Evolutionary conservation across 2,329 filamentous ascomycete genomes (phyloP), one percentile per base, ranked within the genome.

Genomic region (Aureobasidium sp.): DNA sequence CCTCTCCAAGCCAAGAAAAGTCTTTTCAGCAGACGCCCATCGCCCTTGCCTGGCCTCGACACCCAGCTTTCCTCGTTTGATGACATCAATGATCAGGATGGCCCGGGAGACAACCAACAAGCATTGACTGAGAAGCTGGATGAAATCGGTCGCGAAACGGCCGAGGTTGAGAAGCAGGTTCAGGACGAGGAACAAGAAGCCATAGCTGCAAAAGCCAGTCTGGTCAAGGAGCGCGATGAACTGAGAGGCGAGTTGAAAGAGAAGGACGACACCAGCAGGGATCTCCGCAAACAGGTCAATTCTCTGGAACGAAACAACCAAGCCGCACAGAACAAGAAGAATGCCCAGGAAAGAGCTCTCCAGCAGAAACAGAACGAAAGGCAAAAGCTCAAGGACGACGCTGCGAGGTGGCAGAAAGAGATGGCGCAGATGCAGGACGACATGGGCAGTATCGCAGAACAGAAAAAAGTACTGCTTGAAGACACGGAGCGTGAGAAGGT

Each of bases 221-320:
- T 96, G 36, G 84, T 87, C 61, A 86, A 86, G 63, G 90, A 96
- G 69, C 88, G 90, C 64, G 90, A 95, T 67, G 83, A 87, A 56
- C 86, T 96, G 72, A 87, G 84, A 69, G 87, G 87, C 65, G 82
- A 87, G 22, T 80, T 94, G 60, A 94, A 90, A 72, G 90, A 96
- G 70, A 96, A 95, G 73, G 93, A 97, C 66, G 91, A 95, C 69
- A 89, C 87, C 56, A 97, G 91, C 53, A 87, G 90, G 48, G 91
- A 91, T 70, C 76, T 97, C 60, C 90, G 89, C 70, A 88, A 88
- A 65, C 87, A 93, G 70, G 87, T 95, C 59, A 87, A 90, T 58
- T 85, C 84, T 49, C 85, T 92, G 6, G 91, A 95, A 73, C 86
- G 90, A 59, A 82, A 89, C 66, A 96, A 95, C 78, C 86, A 91